Conservation (phyloP, 2,329 filamentous ascomycete species). For the Trichoderma lentiforme region DNA sequence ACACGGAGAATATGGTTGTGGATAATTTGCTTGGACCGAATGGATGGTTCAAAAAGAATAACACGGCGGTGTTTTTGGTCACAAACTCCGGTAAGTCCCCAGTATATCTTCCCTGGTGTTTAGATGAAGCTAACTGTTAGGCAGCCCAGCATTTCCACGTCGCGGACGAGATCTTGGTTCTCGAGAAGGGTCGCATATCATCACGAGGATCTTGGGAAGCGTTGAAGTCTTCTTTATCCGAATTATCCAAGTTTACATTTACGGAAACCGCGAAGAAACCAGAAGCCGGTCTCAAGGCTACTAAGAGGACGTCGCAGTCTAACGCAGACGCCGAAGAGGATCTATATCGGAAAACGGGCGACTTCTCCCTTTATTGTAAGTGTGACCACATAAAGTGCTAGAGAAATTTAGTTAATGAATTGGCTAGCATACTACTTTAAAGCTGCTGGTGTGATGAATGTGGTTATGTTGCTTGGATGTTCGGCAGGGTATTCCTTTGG, state of each 20-base stretch:
- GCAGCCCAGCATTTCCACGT: conserved; percentile 36
- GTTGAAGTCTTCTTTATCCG: background rate
- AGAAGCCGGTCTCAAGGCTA: background rate
- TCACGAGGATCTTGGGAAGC: conserved; percentile 38
- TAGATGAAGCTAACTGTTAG: background rate
- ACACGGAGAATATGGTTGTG: conserved; percentile 19
- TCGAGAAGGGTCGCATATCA: conserved; percentile 34
- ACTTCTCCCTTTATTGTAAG: conserved; percentile 37
- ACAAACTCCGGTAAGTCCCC: conserved; percentile 25
- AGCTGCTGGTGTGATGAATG: conserved; percentile 27
- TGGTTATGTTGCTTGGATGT: conserved; percentile 26
- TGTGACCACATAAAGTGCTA: fast-evolving
- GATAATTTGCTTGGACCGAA: conserved; percentile 19
- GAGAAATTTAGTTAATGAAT: background rate
- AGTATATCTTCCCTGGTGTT: too few species aligned
- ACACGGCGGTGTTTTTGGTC: conserved; percentile 33
- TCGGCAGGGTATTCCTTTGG: conserved; percentile 33
- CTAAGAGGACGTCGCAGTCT: background rate
- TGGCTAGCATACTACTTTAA: conserved; percentile 32
- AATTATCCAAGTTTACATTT: conserved; percentile 12
- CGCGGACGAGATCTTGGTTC: conserved; percentile 41
- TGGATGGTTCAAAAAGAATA: conserved; percentile 29
- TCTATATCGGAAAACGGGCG: conserved; percentile 27
- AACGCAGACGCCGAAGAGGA: conserved; percentile 1
- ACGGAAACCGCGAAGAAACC: background rate